phyloP scores from a whole-genome alignment of 2,329 filamentous ascomycete species.

The Domatiomyces globalis region DNA sequence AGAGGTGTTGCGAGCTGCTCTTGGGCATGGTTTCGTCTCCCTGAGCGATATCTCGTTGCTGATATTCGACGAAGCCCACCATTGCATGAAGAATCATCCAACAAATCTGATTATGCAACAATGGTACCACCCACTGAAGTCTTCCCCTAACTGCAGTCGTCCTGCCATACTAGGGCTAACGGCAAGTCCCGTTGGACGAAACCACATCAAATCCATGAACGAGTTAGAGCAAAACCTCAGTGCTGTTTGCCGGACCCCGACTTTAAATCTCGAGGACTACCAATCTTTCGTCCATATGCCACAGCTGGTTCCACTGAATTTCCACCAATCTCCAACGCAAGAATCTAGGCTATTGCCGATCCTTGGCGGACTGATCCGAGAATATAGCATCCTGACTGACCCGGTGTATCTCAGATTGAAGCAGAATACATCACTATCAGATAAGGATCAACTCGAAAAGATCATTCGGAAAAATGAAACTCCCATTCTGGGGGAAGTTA shows the following conservation, averaged over 20 bases:
- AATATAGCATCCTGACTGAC: slow-evolving; percentile 46
- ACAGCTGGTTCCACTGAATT: slow-evolving; percentile 31
- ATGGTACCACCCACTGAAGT: slow-evolving; percentile 44
- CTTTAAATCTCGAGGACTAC: slow-evolving; percentile 53
- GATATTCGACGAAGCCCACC: slow-evolving; percentile 78
- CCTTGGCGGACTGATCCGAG: slow-evolving; percentile 29
- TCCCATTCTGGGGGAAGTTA: slow-evolving; percentile 37
- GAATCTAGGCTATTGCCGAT: slow-evolving; percentile 26
- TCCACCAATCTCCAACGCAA: slow-evolving; percentile 7
- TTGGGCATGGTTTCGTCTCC: slow-evolving; percentile 58
- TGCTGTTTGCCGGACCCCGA: slow-evolving; percentile 55
- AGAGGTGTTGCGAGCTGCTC: slow-evolving; percentile 58
- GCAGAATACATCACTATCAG: slow-evolving; percentile 24
- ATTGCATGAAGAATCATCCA: slow-evolving; percentile 51
- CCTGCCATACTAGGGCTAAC: slow-evolving; percentile 66
- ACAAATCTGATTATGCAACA: slow-evolving; percentile 58
- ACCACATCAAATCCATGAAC: slow-evolving; percentile 19
- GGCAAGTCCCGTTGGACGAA: slow-evolving; percentile 57
- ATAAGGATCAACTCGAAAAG: slow-evolving; percentile 18
- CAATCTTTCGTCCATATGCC: slow-evolving; percentile 56
- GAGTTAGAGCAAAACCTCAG: slow-evolving; percentile 56
- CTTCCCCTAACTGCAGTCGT: slow-evolving; percentile 9
- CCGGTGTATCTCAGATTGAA: slow-evolving; percentile 42
- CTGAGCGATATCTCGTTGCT: slow-evolving; percentile 52
- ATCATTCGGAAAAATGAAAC: slow-evolving; percentile 23